Conservation (phyloP, 2,329 filamentous ascomycete genomes). For the Zasmidium angulare region DNA sequence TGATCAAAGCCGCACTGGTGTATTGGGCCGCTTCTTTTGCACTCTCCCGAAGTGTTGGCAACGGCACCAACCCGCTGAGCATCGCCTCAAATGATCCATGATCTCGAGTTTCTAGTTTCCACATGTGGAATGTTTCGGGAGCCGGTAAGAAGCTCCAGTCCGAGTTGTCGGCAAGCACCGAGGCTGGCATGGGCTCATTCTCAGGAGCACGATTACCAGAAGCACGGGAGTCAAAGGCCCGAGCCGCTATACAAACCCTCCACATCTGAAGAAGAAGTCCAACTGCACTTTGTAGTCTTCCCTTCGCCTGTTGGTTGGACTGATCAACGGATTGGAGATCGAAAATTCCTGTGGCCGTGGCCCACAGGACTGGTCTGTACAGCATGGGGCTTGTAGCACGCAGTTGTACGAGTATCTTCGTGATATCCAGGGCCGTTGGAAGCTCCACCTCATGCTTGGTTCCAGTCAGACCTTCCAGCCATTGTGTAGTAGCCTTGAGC, state of each 20-base stretch:
- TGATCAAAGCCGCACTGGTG: conserved; percentile 23
- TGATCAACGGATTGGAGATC: conserved; percentile 3
- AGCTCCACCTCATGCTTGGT: not conserved
- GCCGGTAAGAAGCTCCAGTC: conserved; percentile 24
- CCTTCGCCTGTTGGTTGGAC: not conserved
- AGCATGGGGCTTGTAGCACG: not conserved
- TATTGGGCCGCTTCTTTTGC: conserved; percentile 5
- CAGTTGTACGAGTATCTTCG: conserved; percentile 3
- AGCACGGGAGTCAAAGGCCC: not conserved
- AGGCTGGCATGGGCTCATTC: not conserved
- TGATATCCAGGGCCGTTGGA: conserved; percentile 10
- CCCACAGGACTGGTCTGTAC: conserved; percentile 1
- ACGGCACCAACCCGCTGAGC: conserved; percentile 17
- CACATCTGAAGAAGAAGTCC: conserved; percentile 18
- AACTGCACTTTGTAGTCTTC: conserved; percentile 2
- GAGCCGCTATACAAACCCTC: conserved; percentile 15
- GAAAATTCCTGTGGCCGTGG: conserved; percentile 7
- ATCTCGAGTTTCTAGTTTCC: conserved; percentile 3
- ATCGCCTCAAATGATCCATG: conserved; percentile 15
- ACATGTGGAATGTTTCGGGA: conserved; percentile 9
- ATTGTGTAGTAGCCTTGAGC: not conserved
- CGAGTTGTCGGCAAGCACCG: not conserved
- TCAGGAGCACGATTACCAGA: no score
- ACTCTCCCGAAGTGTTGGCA: not conserved
- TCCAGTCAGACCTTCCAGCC: conserved; percentile 1